Evolutionary conservation across 179 eudicot species (phyloP).

Genomic region (Nepenthes alata): DNA sequence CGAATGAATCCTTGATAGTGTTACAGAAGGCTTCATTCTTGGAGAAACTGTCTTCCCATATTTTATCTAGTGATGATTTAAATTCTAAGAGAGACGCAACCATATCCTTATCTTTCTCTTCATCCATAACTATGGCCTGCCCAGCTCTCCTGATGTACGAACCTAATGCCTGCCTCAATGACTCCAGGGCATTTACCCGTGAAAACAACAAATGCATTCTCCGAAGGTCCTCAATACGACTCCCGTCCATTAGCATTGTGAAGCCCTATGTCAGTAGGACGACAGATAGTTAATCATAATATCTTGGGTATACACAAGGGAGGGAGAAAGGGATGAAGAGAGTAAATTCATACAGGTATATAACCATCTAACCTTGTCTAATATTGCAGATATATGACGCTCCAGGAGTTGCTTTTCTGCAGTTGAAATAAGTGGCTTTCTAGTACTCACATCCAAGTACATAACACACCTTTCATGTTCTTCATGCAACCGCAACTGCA

Average conservation of each 20-base stretch:
- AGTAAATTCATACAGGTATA: neutral
- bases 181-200: slow-evolving; percentile 78
- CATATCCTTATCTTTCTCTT: slow-evolving; percentile 96
- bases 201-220: slow-evolving; percentile 64
- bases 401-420: slow-evolving; percentile 90
- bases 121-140: slow-evolving; percentile 77
- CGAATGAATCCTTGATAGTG: slow-evolving; percentile 92
- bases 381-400: slow-evolving; percentile 73
- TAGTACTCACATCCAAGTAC: slow-evolving; percentile 76
- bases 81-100: slow-evolving; percentile 77
- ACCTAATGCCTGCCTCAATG: slow-evolving; percentile 61
- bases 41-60: slow-evolving; percentile 90
- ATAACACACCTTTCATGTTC: slow-evolving; percentile 88
- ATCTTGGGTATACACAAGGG: neutral
- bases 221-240: slow-evolving; percentile 73
- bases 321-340: neutral
- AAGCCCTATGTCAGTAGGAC: slow-evolving; percentile 49
- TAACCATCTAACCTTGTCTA: slow-evolving; percentile 52
- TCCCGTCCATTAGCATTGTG: slow-evolving; percentile 72
- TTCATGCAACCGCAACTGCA: slow-evolving; percentile 82
- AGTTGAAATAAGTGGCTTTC: slow-evolving; percentile 68
- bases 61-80: slow-evolving; percentile 70
- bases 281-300: slow-evolving; percentile 1
- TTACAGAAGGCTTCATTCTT: slow-evolving; percentile 81
- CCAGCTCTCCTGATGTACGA: slow-evolving; percentile 74